Evolutionary conservation across 2,329 filamentous ascomycete genomes (phyloP).

Genomic region (Hypoxylon sp.): DNA sequence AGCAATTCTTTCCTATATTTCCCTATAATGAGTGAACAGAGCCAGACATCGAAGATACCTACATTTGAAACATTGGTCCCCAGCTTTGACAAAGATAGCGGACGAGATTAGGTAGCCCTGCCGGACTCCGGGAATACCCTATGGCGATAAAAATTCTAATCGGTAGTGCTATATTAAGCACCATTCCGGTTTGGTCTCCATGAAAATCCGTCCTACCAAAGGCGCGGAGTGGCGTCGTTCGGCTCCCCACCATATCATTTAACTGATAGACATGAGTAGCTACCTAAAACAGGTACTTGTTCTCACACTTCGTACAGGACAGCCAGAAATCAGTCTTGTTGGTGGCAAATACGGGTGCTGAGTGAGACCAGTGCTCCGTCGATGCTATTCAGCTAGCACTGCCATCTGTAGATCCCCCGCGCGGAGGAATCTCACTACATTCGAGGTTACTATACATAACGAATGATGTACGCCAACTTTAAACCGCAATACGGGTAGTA

Average conservation of each 20-base stretch:
- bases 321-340: not conserved
- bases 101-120: conserved; percentile 9
- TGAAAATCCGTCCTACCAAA: not conserved
- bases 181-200: not conserved
- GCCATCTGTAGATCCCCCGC: conserved; percentile 38
- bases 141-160: conserved; percentile 29
- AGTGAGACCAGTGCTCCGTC: conserved; percentile 15
- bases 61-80: conserved; percentile 3
- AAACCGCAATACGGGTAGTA: conserved; percentile 1
- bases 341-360: conserved; percentile 29
- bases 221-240: conserved; percentile 4
- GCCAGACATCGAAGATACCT: not conserved
- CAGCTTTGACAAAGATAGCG: conserved; percentile 6
- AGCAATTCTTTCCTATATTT: not conserved
- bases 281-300: conserved; percentile 4
- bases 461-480: conserved; percentile 35
- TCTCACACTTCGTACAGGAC: not conserved
- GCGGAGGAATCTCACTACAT: conserved; percentile 35
- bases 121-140: conserved; percentile 6
- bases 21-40: not conserved
- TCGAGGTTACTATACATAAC: conserved; percentile 29
- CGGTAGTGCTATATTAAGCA: conserved; percentile 5
- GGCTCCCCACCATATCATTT: conserved; percentile 14
- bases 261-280: not conserved
- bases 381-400: conserved; percentile 23